phyloP scores from a whole-genome alignment of 805 yeast species.

The Candida caryicola region DNA sequence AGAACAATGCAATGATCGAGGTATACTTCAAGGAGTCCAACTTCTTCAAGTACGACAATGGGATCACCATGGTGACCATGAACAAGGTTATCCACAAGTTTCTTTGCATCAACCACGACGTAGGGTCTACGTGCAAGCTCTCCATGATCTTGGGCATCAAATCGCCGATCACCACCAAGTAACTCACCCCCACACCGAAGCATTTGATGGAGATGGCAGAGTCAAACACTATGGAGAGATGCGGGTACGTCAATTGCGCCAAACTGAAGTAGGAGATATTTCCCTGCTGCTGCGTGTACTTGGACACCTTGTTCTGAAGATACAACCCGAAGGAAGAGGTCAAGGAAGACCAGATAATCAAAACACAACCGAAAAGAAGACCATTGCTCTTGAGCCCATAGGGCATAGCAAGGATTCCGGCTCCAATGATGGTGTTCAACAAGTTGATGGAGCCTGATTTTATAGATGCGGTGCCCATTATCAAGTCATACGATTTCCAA shows the following conservation, averaged over 20 bases:
- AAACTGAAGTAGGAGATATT: slow-evolving; percentile 45
- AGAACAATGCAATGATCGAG: slow-evolving; percentile 63
- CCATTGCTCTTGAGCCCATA: slow-evolving; percentile 71
- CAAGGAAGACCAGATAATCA: slow-evolving; percentile 59
- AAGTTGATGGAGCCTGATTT: slow-evolving; percentile 48
- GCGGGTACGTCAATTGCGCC: slow-evolving; percentile 63
- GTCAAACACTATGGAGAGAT: slow-evolving; percentile 67
- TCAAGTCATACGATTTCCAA: too few species aligned
- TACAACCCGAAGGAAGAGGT: slow-evolving; percentile 69
- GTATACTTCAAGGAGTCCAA: slow-evolving; percentile 71
- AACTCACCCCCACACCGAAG: slow-evolving; percentile 73
- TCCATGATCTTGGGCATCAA: slow-evolving; percentile 61
- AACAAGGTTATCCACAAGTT: slow-evolving; percentile 54
- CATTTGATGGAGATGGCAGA: slow-evolving; percentile 73
- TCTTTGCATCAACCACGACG: slow-evolving; percentile 29
- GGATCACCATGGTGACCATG: slow-evolving; percentile 54
- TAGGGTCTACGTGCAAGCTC: slow-evolving; percentile 25
- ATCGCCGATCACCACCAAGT: slow-evolving; percentile 74
- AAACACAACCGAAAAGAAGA: slow-evolving; percentile 50
- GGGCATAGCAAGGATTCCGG: slow-evolving; percentile 77
- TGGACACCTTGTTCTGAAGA: slow-evolving; percentile 60
- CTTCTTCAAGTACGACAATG: slow-evolving; percentile 58
- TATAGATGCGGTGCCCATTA: slow-evolving; percentile 17
- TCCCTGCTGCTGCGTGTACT: slow-evolving; percentile 41
- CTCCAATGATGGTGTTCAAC: slow-evolving; percentile 76